phyloP scores from a whole-genome alignment of 2,329 filamentous ascomycete species.

The Colletotrichum spaethianum region DNA sequence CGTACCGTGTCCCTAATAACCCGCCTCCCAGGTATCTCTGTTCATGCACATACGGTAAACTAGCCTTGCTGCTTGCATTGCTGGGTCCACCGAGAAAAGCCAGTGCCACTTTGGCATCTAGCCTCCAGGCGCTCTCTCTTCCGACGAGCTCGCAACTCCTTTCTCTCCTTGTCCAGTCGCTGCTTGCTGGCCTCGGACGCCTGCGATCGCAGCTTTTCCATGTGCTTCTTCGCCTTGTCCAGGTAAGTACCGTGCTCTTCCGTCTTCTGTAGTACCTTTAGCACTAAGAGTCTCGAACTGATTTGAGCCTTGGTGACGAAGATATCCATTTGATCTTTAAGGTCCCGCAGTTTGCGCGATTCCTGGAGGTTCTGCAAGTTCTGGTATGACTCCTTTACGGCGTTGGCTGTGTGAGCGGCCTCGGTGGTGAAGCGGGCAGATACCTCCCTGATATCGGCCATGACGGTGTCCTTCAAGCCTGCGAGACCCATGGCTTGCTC shows the following conservation, averaged over 20 bases:
- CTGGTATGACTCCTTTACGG: constrained; percentile 40
- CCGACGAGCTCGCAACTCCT: constrained; percentile 47
- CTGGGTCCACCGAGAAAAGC: constrained; percentile 42
- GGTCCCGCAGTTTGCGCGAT: constrained; percentile 49
- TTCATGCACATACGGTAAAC: constrained; percentile 19
- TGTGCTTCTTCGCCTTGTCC: constrained; percentile 57
- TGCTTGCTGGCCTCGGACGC: constrained; percentile 50
- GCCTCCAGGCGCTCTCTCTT: constrained; percentile 46
- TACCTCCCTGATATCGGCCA: constrained; percentile 19
- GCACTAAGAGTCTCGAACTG: constrained; percentile 69
- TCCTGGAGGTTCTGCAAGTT: constrained; percentile 50
- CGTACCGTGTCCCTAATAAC: constrained; percentile 14
- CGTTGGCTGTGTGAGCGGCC: constrained; percentile 14
- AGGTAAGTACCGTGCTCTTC: constrained; percentile 63
- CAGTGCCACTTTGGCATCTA: constrained; percentile 41
- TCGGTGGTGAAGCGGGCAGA: constrained; percentile 26
- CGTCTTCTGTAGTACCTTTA: constrained; percentile 65
- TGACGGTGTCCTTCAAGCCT: constrained; percentile 16
- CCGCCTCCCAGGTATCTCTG: constrained; percentile 34
- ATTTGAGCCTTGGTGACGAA: constrained; percentile 68
- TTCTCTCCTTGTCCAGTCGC: constrained; percentile 47
- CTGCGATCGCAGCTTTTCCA: constrained; percentile 40
- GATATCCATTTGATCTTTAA: constrained; percentile 59
- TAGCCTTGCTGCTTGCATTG: constrained; percentile 41
- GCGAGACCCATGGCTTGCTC: constrained; percentile 12